Percentiles rank a stretch among this genome's conserved stretches.
Conservation (phyloP, 768 basidiomycete genomes). For the Clitopilus hobsonii region DNA sequence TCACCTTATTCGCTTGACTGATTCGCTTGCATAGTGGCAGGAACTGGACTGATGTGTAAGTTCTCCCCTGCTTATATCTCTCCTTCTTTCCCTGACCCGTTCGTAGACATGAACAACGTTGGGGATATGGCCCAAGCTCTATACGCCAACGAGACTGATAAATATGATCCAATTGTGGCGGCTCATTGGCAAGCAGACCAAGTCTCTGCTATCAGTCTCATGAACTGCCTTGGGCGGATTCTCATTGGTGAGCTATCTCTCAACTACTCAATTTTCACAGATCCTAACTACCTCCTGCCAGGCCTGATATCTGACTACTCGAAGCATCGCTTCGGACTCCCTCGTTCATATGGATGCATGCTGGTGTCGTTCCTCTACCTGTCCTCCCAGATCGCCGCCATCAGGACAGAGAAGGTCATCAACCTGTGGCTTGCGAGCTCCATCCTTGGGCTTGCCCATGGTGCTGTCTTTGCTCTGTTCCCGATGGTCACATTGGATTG, state of each 20-base stretch:
- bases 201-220: slow-evolving; percentile 77
- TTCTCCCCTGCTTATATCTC: slow-evolving; percentile 6
- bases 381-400: slow-evolving; percentile 62
- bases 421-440: slow-evolving; percentile 60
- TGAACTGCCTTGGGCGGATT: slow-evolving; percentile 78
- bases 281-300: not conserved
- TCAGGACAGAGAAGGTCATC: slow-evolving; percentile 49
- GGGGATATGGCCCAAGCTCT: slow-evolving; percentile 69
- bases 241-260: slow-evolving; percentile 51
- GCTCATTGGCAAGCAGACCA: slow-evolving; percentile 79
- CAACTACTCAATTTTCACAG: not conserved
- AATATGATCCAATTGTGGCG: slow-evolving; percentile 65
- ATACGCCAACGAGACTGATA: slow-evolving; percentile 52
- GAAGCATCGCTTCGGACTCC: slow-evolving; percentile 51
- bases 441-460: slow-evolving; percentile 64
- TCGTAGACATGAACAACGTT: slow-evolving; percentile 72
- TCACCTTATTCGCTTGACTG: not conserved
- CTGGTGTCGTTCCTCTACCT: slow-evolving; percentile 67
- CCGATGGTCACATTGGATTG: slow-evolving; percentile 82
- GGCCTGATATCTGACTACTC: slow-evolving; percentile 67
- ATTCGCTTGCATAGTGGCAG: slow-evolving; percentile 42
- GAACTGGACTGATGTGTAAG: slow-evolving; percentile 75
- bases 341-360: slow-evolving; percentile 66
- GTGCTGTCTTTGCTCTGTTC: slow-evolving; percentile 64
- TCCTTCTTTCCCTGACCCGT: slow-evolving; percentile 3